These are phyloP conservation scores for Rubroboletus pulcherrimus DNA, from an alignment of 768 basidiomycete species.

Conservation along the genomic window DNA sequence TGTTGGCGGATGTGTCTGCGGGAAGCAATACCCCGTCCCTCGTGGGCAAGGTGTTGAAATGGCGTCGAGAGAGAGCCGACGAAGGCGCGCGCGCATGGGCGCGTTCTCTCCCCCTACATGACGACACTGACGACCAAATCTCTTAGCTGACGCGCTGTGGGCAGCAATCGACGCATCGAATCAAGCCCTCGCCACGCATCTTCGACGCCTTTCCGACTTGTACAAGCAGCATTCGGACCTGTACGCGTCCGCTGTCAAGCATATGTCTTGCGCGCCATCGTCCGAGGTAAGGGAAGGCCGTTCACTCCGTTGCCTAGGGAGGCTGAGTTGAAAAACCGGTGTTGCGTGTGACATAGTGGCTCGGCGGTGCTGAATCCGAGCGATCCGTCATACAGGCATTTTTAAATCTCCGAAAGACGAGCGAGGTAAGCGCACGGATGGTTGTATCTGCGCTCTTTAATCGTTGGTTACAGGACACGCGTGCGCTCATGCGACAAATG, in stretches of 20 bases:
- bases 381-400: conserved; percentile 50
- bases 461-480: conserved; percentile 53
- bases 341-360: conserved; percentile 42
- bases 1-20: conserved; percentile 94
- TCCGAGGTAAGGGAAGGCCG: conserved; percentile 42
- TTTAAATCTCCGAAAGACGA: conserved; percentile 50
- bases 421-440: conserved; percentile 44
- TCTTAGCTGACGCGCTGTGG: conserved; percentile 62
- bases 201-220: conserved; percentile 49
- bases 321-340: neutral
- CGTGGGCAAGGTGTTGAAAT: conserved; percentile 85
- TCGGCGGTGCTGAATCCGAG: neutral
- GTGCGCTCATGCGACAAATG: conserved; percentile 81
- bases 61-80: conserved; percentile 65
- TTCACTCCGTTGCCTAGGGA: neutral
- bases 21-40: conserved; percentile 96
- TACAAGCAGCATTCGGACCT: conserved; percentile 43
- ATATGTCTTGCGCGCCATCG: conserved; percentile 56
- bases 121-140: neutral
- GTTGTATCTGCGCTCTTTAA: neutral
- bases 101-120: neutral
- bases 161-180: conserved; percentile 59
- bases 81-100: conserved; percentile 40
- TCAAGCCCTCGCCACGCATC: conserved; percentile 50
- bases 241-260: conserved; percentile 59